Evolutionary conservation across 2,329 filamentous ascomycete genomes (phyloP).

Genomic region (Botryotinia calthae): DNA sequence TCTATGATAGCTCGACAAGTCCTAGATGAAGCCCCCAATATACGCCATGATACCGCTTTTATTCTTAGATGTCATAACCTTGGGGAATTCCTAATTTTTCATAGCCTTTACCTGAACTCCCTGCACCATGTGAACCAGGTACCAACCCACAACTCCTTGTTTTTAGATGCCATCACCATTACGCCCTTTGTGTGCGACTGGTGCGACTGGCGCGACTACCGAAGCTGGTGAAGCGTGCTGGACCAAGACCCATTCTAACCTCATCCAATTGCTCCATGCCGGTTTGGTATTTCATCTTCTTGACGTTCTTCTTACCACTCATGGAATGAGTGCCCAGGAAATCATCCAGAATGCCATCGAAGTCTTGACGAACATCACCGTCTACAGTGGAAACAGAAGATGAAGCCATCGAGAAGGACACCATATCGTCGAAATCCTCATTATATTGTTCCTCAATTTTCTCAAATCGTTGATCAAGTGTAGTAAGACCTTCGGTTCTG

Average conservation of each 20-base stretch:
- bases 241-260: conserved; percentile 75
- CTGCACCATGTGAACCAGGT: conserved; percentile 5
- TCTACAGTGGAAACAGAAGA: conserved; percentile 65
- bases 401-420: conserved; percentile 60
- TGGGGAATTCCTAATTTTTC: conserved; percentile 9
- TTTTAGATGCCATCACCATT: not conserved
- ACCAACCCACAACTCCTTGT: not conserved
- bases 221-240: conserved; percentile 56
- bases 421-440: conserved; percentile 60
- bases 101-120: conserved; percentile 14
- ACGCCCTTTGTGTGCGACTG: conserved; percentile 28
- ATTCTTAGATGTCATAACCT: not conserved
- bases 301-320: conserved; percentile 70
- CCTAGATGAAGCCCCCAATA: not conserved
- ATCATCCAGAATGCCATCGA: conserved; percentile 88
- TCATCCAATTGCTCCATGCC: conserved; percentile 91
- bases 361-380: conserved; percentile 71
- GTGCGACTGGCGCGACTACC: conserved; percentile 22
- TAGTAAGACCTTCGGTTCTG: conserved; percentile 79
- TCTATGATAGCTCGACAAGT: not conserved
- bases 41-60: conserved; percentile 10
- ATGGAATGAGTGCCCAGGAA: conserved; percentile 76
- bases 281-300: conserved; percentile 75
- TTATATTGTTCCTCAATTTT: conserved; percentile 80
- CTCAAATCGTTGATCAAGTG: conserved; percentile 89